Base-by-base conservation (phyloP, 768 basidiomycete genomes). In the Suillus alpinus region DNA sequence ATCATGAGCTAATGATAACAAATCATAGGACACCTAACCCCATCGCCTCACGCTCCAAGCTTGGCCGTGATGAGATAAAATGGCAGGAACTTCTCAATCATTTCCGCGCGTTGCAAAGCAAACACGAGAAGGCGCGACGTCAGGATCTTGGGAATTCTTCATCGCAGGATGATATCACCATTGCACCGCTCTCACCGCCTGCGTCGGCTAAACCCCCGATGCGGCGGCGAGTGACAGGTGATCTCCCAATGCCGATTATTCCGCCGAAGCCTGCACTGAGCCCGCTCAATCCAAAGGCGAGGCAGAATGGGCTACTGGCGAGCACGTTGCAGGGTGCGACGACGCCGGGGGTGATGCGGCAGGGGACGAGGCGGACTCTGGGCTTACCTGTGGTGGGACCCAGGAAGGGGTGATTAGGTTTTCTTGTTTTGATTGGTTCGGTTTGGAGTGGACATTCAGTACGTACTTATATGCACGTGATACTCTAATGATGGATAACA, bases 31-130 rank as follows among this genome's bases (percentile, higher is more conserved):
- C 68, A 12, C 66, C 70, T 8, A 60, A 69, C 1, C 69, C 77
- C 23, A 65, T 80, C 29, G 69, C 86, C 2, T 79, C 86, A 20
- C 85, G 94, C 26, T 89, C 93, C 4, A 96, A 96, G 72, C 69
- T 88, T 0, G 78, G 85, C 34, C 84, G 91, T 29, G 94, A 92
- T 46, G 94, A 97, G 57, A 97, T 99, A 71, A 98, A 97, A 71
- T 99, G 97, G 97, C 88, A 89, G 69, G 97, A 98, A 62, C 82
- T 99, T 0, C 83, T 98, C 10, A 81, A 83, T 4, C 97, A 99
- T 73, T 99, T 99, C 80, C 88, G 95, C 18, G 78, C 84, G 0
- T 87, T 97, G 1, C 97, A 99, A 74, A 80, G 83, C 37, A 90
- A 87, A 66, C 95, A 98, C 70, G 95, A 98, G 77, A 95, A 95